Evolutionary conservation across 2,329 filamentous ascomycete genomes (phyloP), one percentile per base, ranked within the genome.

Genomic region (Chrysoporthe cubensis): DNA sequence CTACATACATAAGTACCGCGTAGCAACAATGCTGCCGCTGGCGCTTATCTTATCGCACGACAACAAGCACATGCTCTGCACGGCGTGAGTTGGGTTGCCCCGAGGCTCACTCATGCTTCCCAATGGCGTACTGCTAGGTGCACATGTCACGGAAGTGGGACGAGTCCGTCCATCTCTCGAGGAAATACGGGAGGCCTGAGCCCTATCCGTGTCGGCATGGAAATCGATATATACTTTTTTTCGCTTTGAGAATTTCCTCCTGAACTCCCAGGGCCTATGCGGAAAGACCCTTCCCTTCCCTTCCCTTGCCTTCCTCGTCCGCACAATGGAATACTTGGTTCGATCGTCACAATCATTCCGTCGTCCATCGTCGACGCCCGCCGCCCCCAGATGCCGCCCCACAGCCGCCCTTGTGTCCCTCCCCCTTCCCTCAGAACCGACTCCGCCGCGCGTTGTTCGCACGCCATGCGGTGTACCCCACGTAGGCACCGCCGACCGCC

Each of bases 391-490:
- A 54, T 42, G 60, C 42, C 54, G 6, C n/a, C 26, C 52, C 11
- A 40, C 52, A 66, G 16, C 37, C 32, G 13, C 37, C 37, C 40
- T 3, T 37, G 34, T 21, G 4, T 7, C 40, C 21, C 7, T 16
- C 34, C 1, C 7, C 44, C 26, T 56, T 26, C 48, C 26, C 68
- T 76, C 79, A 89, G 74, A 88, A 89, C 42, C 87, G 81, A 77
- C 87, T 85, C 71, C 81, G 83, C 77, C 87, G 87, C 78, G 84
- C 82, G 78, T 82, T 84, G 79, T 85, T 89, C 71, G 91, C 80
- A 76, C 94, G 87, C 81, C 92, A 99, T 58, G 90, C 86, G 7
- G 94, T 97, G 78, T 86, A 98, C 40, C 93, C 95, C 57, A 94
- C 88, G 78, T 98, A 99, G 4, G 78, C 91, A 72, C 91, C 94